Conservation (phyloP, 1,139 yeast species). For the Yamadazyma pseudoaaseri region DNA sequence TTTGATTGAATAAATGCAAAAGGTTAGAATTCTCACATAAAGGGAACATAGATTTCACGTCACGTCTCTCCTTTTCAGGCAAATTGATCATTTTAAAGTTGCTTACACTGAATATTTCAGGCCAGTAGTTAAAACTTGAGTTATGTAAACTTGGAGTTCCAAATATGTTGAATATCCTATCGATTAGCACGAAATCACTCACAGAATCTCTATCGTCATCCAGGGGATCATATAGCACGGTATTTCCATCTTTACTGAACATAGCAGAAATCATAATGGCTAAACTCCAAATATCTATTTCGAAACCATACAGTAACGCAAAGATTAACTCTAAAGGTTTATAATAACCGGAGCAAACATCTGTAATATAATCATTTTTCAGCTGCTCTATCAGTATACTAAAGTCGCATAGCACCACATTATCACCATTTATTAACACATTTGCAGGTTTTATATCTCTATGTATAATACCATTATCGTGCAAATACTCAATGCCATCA, state of each 20-base stretch:
- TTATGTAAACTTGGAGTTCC: constrained; percentile 72
- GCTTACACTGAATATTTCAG: constrained; percentile 29
- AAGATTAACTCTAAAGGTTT: constrained; percentile 85
- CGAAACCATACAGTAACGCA: constrained; percentile 59
- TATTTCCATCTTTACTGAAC: constrained; percentile 45
- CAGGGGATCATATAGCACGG: constrained; percentile 35
- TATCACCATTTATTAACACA: constrained; percentile 43
- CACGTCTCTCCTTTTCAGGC: constrained; percentile 15
- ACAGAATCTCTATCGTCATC: constrained; percentile 30
- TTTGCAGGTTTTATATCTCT: constrained; percentile 86
- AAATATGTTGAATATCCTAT: constrained; percentile 58
- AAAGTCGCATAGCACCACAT: constrained; percentile 67
- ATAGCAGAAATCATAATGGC: constrained; percentile 69
- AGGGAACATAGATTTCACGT: constrained; percentile 22
- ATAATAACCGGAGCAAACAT: constrained; percentile 74
- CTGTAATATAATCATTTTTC: constrained; percentile 48
- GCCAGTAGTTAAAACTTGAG: constrained; percentile 32
- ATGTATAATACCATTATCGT: constrained; percentile 67
- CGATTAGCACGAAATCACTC: constrained; percentile 66
- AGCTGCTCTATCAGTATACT: constrained; percentile 60
- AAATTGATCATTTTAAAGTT: constrained; percentile 33
- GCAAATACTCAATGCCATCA: constrained; percentile 25
- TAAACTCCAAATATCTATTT: constrained; percentile 79
- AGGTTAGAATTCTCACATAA: constrained; percentile 18
- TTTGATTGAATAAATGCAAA: constrained; percentile 10